Evolutionary conservation across 1,284 basidiomycete species (phyloP).

Genomic region (Ustilago esculenta): DNA sequence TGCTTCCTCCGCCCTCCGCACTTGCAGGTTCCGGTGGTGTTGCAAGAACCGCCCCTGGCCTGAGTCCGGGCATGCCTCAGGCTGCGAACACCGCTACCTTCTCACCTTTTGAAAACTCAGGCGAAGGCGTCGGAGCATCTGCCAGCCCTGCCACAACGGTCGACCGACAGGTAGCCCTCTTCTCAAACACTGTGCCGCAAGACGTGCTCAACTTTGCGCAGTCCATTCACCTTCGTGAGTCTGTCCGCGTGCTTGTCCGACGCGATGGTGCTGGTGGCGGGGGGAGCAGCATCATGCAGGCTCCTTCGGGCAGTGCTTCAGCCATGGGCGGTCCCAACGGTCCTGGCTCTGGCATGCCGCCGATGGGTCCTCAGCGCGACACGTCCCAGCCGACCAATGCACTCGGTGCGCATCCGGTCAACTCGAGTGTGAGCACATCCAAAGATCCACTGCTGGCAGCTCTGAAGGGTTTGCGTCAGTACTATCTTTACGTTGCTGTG

Average conservation of each 20-base stretch:
- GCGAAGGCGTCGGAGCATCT: constrained; percentile 38
- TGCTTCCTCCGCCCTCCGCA: constrained; percentile 77
- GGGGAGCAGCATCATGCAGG: constrained; percentile 16
- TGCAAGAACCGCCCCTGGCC: constrained; percentile 11
- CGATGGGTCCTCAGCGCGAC: constrained; percentile 67
- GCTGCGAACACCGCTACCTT: constrained; percentile 17
- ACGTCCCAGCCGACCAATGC: constrained; percentile 73
- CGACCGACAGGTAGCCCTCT: constrained; percentile 93
- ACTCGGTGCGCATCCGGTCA: constrained; percentile 50
- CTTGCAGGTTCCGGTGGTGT: background rate
- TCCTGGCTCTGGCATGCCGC: constrained; percentile 16
- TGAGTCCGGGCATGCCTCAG: constrained; percentile 36
- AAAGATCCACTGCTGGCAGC: constrained; percentile 50
- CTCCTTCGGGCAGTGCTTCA: constrained; percentile 4
- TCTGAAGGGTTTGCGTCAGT: constrained; percentile 56
- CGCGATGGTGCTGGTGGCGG: constrained; percentile 74
- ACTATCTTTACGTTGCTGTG: constrained; percentile 62
- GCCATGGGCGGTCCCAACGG: constrained; percentile 8
- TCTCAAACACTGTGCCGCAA: constrained; percentile 92
- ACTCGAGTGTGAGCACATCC: constrained; percentile 39
- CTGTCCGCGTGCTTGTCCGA: constrained; percentile 92
- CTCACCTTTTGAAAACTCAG: constrained; percentile 70
- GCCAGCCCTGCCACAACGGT: constrained; percentile 68
- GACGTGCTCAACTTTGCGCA: constrained; percentile 90
- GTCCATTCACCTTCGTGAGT: constrained; percentile 87